These are phyloP conservation scores for Thermoascus crustaceus DNA, from an alignment of 2,329 filamentous ascomycete species.

Conservation along the genomic window DNA sequence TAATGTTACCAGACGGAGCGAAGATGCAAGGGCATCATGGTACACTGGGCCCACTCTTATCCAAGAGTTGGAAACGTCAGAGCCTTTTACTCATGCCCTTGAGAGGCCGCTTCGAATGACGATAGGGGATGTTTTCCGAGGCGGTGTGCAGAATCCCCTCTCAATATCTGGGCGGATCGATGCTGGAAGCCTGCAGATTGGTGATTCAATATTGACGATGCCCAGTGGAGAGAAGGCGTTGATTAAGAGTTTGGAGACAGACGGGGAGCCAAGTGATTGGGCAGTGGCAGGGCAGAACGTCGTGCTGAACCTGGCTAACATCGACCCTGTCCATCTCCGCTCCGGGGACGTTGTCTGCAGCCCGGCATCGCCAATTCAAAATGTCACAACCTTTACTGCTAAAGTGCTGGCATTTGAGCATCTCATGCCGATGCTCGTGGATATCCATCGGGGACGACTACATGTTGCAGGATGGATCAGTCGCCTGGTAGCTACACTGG, in stretches of 20 bases:
- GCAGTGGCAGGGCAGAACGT: conserved; percentile 87
- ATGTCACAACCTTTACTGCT: conserved; percentile 65
- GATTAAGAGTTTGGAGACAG: conserved; percentile 73
- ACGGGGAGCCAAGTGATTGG: conserved; percentile 69
- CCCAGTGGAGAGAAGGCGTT: conserved; percentile 73
- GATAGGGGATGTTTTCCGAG: conserved; percentile 78
- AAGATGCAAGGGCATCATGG: conserved; percentile 57
- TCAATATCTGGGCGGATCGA: conserved; percentile 83
- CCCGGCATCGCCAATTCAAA: conserved; percentile 57
- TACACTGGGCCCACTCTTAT: conserved; percentile 73
- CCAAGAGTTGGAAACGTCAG: conserved; percentile 74
- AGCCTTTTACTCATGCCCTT: conserved; percentile 62
- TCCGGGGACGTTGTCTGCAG: conserved; percentile 82
- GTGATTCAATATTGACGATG: conserved; percentile 70
- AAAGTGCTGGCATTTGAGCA: conserved; percentile 88
- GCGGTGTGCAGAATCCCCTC: conserved; percentile 68
- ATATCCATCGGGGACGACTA: conserved; percentile 78
- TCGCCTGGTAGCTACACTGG: conserved; percentile 62
- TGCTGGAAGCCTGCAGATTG: conserved; percentile 72
- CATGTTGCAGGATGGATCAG: conserved; percentile 69
- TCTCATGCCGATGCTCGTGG: conserved; percentile 77
- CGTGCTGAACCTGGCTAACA: conserved; percentile 72
- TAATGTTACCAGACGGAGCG: conserved; percentile 57
- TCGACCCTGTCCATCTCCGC: conserved; percentile 74
- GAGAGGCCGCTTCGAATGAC: conserved; percentile 77